Conservation (phyloP, 2,329 filamentous ascomycete genomes). For the Aspergillus versicolor region DNA sequence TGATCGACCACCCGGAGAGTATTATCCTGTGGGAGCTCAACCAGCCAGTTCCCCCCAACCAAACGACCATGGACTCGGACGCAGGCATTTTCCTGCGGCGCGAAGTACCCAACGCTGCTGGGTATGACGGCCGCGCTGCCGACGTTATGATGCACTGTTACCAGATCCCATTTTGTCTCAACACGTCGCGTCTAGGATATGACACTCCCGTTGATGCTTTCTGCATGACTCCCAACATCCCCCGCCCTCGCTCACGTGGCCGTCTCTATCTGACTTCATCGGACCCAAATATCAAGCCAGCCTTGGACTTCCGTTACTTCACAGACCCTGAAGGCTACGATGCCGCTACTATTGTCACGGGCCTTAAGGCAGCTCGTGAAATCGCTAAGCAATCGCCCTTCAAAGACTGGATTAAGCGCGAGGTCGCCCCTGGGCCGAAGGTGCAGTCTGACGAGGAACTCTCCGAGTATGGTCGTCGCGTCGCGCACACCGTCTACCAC, state of each 20-base stretch:
- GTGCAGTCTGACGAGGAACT: slow-evolving; percentile 77
- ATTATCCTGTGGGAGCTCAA: slow-evolving; percentile 79
- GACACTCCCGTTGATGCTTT: slow-evolving; percentile 72
- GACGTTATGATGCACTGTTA: slow-evolving; percentile 98
- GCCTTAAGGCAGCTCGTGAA: slow-evolving; percentile 73
- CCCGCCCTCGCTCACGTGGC: slow-evolving; percentile 74
- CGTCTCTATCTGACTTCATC: slow-evolving; percentile 73
- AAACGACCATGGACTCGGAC: slow-evolving; percentile 90
- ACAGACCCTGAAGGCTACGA: slow-evolving; percentile 84
- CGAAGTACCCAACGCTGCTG: slow-evolving; percentile 67
- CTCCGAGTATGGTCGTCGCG: slow-evolving; percentile 75
- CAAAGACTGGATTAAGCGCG: slow-evolving; percentile 77
- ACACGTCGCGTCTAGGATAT: slow-evolving; percentile 78
- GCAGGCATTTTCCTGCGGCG: slow-evolving; percentile 85
- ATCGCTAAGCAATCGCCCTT: slow-evolving; percentile 75
- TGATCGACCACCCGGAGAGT: slow-evolving; percentile 64
- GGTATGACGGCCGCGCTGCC: slow-evolving; percentile 70
- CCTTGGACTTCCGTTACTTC: slow-evolving; percentile 87
- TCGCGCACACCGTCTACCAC: slow-evolving; percentile 87
- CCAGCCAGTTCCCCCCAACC: slow-evolving; percentile 71
- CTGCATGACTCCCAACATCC: slow-evolving; percentile 92
- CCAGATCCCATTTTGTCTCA: slow-evolving; percentile 88
- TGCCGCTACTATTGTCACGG: slow-evolving; percentile 74
- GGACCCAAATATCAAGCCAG: slow-evolving; percentile 75
- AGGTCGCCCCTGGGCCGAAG: slow-evolving; percentile 74